These are phyloP conservation scores for Peniophora sp. DNA, from an alignment of 1,284 basidiomycete genomes.

Conservation along the genomic window DNA sequence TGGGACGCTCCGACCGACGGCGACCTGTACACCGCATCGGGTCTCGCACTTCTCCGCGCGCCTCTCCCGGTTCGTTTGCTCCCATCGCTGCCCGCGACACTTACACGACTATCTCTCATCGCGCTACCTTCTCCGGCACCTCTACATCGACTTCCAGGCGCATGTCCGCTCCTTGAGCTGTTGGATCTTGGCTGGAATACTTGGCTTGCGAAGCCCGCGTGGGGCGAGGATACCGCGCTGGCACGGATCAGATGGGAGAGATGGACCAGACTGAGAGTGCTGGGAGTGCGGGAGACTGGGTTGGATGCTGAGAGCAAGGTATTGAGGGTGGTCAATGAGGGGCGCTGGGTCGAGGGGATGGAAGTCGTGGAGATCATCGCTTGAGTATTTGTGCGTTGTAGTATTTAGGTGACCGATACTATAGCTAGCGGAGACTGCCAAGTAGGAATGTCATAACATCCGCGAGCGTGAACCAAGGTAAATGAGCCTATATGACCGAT, in stretches of 20 bases:
- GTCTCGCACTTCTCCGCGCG: conserved; percentile 26
- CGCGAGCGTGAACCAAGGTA: too few species aligned
- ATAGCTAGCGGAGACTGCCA: too few species aligned
- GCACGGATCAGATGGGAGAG: conserved; percentile 47
- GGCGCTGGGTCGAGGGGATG: conserved; percentile 55
- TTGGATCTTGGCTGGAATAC: conserved; percentile 62
- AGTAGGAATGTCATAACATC: too few species aligned
- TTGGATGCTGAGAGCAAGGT: conserved; percentile 27
- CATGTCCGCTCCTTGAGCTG: conserved; percentile 55
- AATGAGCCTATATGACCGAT: too few species aligned
- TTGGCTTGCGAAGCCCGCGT: conserved; percentile 37
- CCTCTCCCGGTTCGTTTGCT: conserved; percentile 27
- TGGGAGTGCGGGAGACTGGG: conserved; percentile 47
- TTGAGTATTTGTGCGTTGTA: conserved; percentile 16
- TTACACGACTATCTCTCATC: conserved; percentile 52
- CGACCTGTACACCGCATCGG: conserved; percentile 6
- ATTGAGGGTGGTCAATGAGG: conserved; percentile 39
- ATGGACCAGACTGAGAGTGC: conserved; percentile 39
- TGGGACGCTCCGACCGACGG: conserved; percentile 4
- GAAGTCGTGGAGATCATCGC: conserved; percentile 39
- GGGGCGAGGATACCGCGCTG: conserved; percentile 28
- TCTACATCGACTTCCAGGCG: conserved; percentile 44
- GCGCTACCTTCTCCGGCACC: conserved; percentile 33
- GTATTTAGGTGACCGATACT: too few species aligned
- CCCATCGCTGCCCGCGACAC: conserved; percentile 44